Evolutionary conservation across 2,329 filamentous ascomycete species (phyloP), one percentile per base, ranked within the genome.

Genomic region (Didymella exigua): DNA sequence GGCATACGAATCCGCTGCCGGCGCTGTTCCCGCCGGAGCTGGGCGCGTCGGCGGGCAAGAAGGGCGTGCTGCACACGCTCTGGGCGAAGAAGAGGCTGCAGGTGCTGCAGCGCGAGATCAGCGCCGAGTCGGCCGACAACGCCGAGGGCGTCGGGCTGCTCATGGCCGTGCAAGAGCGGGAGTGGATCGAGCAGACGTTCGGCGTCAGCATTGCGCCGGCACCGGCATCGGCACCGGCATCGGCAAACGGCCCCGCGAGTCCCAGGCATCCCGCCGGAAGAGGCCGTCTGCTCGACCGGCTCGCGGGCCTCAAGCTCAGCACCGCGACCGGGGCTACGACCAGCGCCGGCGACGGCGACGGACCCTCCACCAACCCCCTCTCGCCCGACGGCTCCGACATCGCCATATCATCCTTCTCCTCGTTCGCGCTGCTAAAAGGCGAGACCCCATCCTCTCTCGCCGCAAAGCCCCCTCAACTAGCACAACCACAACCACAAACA

Each of bases 131-230:
- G 69, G 83, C 82, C 63, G 79, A 81, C 59, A 96, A 96, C 69
- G 82, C 84, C 11, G 92, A 96, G 76, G 89, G 92, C 18, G 85
- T 96, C 16, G 92, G 89, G 1, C 77, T 96, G 51, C 86, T 91
- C 70, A 96, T 96, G 88, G 91, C 89, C 0, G 73, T 90, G 42
- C 86, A 91, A 54, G 92, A 96, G 75, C 90, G 87, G 70, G 84
- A 89, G 63, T 96, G 91, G 91, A 92, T 96, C 47, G 84, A 91
- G 67, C 81, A 87, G 41, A 90, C 92, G 65, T 96, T 96, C 73
- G 89, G 88, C 5, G 78, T 90, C 1, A 71, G 67, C n/a, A n/a
- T n/a, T 36, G 74, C 76, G 49, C 79, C n/a, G 16, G 61, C 68
- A 48, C 73, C 76, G 44, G 77, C 76, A 1, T 76, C 76, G 16